These are phyloP conservation scores for Monilinia vaccinii-corymbosi DNA, from an alignment of 2,329 filamentous ascomycete genomes.

Conservation along the genomic window DNA sequence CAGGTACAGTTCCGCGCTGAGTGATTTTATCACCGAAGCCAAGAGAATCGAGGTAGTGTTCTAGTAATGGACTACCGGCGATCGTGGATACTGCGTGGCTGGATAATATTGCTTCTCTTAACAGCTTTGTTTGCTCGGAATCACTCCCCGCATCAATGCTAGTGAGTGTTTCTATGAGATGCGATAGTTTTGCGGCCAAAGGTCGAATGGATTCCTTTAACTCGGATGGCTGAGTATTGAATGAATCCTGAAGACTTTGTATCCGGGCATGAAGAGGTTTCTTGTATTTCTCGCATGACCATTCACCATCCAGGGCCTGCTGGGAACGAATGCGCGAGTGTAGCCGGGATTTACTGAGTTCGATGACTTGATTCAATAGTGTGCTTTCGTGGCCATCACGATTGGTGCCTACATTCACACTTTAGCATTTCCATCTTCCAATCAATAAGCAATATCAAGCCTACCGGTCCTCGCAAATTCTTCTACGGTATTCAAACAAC, in stretches of 20 bases:
- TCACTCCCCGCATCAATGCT: background rate
- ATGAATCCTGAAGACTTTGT: too few relatives aligned
- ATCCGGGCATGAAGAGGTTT: too few relatives aligned
- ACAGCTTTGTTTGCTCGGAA: background rate
- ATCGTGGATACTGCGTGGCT: background rate
- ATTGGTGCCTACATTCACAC: background rate
- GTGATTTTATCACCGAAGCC: too few relatives aligned
- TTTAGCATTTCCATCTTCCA: too few relatives aligned
- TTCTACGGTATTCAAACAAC: background rate
- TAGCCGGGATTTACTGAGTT: too few relatives aligned
- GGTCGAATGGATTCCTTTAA: too few relatives aligned
- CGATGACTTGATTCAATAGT: too few relatives aligned
- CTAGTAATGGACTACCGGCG: background rate
- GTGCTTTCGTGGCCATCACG: background rate
- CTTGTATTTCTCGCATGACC: too few relatives aligned
- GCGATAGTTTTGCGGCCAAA: background rate
- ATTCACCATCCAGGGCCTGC: too few relatives aligned
- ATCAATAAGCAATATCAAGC: background rate
- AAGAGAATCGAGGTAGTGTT: background rate
- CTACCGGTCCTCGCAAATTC: background rate
- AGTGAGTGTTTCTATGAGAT: background rate
- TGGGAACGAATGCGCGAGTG: too few relatives aligned
- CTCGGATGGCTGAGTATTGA: too few relatives aligned
- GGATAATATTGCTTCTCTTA: background rate
- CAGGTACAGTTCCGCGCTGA: background rate